Percentiles rank a stretch among this genome's conserved stretches.
phyloP scores from a whole-genome alignment of 805 yeast genomes.

The Hemisphaericaspora nanyangensis region DNA sequence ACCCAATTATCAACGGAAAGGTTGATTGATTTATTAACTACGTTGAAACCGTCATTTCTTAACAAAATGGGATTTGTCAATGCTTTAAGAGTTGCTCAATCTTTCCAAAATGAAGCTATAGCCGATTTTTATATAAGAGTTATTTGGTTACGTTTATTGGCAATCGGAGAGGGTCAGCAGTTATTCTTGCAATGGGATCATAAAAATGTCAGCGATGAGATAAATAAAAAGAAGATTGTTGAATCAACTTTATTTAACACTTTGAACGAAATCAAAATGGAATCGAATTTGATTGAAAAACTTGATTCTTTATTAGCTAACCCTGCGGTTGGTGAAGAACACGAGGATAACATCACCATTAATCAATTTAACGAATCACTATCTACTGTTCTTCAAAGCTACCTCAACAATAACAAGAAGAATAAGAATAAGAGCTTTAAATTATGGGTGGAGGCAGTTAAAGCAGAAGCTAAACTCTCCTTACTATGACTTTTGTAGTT shows the following conservation, averaged over 20 bases:
- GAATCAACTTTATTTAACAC: slow-evolving; percentile 47
- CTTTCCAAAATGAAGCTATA: slow-evolving; percentile 24
- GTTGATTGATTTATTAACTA: slow-evolving; percentile 50
- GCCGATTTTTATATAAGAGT: slow-evolving; percentile 19
- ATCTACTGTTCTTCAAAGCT: slow-evolving; percentile 1
- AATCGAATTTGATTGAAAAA: slow-evolving; percentile 3
- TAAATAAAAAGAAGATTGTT: slow-evolving; percentile 32
- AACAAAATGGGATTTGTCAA: slow-evolving; percentile 23
- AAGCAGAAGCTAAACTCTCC: slow-evolving; percentile 14
- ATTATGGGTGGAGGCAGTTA: slow-evolving; percentile 19
- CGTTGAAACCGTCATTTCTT: slow-evolving; percentile 30
- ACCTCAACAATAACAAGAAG: slow-evolving; percentile 1
- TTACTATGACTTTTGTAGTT: slow-evolving; percentile 5
- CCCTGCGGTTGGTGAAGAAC: slow-evolving; percentile 8
- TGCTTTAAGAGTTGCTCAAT: slow-evolving; percentile 51
- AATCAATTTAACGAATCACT: slow-evolving; percentile 4
- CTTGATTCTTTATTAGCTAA: slow-evolving; percentile 13
- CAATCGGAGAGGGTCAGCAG: slow-evolving; percentile 49
- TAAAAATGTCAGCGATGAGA: slow-evolving; percentile 42
- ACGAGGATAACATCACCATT: slow-evolving; percentile 8
- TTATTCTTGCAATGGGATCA: slow-evolving; percentile 30
- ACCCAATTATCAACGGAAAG: slow-evolving; percentile 41
- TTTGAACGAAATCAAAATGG: slow-evolving; percentile 16
- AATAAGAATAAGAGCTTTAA: slow-evolving; percentile 3
- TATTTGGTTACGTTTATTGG: slow-evolving; percentile 59